phyloP scores from a whole-genome alignment of 495 filamentous ascomycete genomes.

The Penicillium chermesinum region DNA sequence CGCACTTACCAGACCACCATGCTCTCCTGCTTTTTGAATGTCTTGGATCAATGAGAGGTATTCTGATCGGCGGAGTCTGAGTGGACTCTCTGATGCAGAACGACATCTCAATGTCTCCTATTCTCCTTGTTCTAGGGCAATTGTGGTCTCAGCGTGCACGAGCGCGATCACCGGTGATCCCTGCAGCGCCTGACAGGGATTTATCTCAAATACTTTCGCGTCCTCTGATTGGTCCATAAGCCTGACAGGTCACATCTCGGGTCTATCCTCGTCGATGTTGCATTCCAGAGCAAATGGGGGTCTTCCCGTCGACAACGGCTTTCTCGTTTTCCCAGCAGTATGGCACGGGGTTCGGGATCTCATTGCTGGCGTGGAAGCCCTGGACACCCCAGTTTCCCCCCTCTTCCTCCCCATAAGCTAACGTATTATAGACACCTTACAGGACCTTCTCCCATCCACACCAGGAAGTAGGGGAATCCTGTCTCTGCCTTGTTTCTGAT shows the following conservation, averaged over 20 bases:
- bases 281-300: slow-evolving; percentile 22
- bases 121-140: too few relatives aligned
- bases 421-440: too few relatives aligned
- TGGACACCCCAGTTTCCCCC: too few relatives aligned
- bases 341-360: slow-evolving; percentile 24
- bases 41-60: too few relatives aligned
- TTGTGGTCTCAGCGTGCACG: slow-evolving; percentile 19
- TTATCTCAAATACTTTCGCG: slow-evolving; percentile 39
- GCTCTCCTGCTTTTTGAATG: too few relatives aligned
- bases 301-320: slow-evolving; percentile 21
- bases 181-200: slow-evolving; percentile 34
- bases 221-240: slow-evolving; percentile 26
- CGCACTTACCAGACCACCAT: not conserved
- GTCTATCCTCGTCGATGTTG: slow-evolving; percentile 22
- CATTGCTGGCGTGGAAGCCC: too few relatives aligned
- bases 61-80: too few relatives aligned
- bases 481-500: too few relatives aligned
- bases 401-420: too few relatives aligned
- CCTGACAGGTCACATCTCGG: slow-evolving; percentile 21
- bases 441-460: too few relatives aligned
- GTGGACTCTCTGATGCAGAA: too few relatives aligned
- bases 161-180: slow-evolving; percentile 25
- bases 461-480: slow-evolving; percentile 18
- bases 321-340: slow-evolving; percentile 19
- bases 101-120: too few relatives aligned